Conservation (phyloP, 352 stramenopile species). For the Globisporangium canariense region DNA sequence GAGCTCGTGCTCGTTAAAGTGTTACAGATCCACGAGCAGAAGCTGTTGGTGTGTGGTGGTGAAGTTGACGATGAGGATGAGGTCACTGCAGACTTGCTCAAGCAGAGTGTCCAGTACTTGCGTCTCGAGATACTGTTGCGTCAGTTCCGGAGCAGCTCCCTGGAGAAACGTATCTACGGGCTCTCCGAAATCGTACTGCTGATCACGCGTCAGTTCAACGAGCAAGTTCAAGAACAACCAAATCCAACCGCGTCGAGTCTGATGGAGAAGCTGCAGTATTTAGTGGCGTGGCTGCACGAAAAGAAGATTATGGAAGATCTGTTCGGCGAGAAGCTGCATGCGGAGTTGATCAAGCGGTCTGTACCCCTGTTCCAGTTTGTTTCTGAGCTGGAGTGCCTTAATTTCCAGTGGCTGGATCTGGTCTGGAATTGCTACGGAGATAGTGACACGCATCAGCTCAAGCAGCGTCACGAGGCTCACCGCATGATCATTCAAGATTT, state of each 20-base stretch:
- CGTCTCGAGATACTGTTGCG: slow-evolving; percentile 49
- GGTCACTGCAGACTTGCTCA: not conserved
- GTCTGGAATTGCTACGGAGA: slow-evolving; percentile 55
- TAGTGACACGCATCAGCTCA: slow-evolving; percentile 7
- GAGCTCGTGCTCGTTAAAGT: slow-evolving; percentile 45
- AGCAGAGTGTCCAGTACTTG: slow-evolving; percentile 39
- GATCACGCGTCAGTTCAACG: slow-evolving; percentile 40
- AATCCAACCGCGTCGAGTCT: slow-evolving; percentile 27
- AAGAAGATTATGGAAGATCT: slow-evolving; percentile 45
- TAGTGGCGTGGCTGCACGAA: slow-evolving; percentile 51
- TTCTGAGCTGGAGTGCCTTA: slow-evolving; percentile 30
- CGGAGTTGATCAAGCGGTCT: slow-evolving; percentile 63
- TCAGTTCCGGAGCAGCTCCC: slow-evolving; percentile 46
- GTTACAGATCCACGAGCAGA: slow-evolving; percentile 19
- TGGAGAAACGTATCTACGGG: slow-evolving; percentile 75
- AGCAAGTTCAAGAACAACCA: slow-evolving; percentile 29
- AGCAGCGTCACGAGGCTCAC: slow-evolving; percentile 48
- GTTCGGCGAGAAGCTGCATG: slow-evolving; percentile 63
- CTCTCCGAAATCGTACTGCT: slow-evolving; percentile 59
- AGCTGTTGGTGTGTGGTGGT: not conserved
- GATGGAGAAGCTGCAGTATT: slow-evolving; percentile 22
- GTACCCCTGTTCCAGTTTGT: slow-evolving; percentile 62
- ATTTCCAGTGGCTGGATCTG: slow-evolving; percentile 39
- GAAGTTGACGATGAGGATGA: slow-evolving; percentile 6
- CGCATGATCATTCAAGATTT: slow-evolving; percentile 39